Evolutionary conservation across 1,284 basidiomycete species (phyloP), one percentile per base, ranked within the genome.

Genomic region (Dichomitus squalens): DNA sequence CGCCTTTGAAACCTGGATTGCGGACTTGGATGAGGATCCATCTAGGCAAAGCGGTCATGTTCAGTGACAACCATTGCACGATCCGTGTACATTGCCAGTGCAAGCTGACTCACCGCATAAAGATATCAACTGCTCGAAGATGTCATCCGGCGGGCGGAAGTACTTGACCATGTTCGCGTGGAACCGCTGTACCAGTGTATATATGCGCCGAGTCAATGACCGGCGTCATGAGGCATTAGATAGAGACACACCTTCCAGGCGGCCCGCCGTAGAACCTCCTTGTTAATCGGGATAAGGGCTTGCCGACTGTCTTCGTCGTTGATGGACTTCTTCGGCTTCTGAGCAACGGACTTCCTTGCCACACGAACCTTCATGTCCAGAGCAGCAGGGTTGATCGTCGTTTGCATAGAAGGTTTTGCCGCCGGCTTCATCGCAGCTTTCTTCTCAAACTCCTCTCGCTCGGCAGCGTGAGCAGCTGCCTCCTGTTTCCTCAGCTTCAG

Each of bases 401-500:
- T 40, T 23, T 62, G 63, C 3, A 55, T 33, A 14, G 34, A 43
- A 18, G 52, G 7, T 3, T 57, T 46, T 3, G 35, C 14, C 3
- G 47, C 23, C 1, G 41, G 29, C n/a, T 47, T 38, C 4, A 35
- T 43, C 23, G 33, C 23, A 1, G 48, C 38, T 23, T 39, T 18
- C 40, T 52, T 29, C n/a, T 36, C 41, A 5, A 44, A 18, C 18
- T 49, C 46, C 4, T 50, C 53, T 16, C 43, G 47, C 34, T 60
- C 40, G 4, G 44, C 50, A 1, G 57, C 55, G n/a, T 47, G 48
- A 7, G 43, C 53, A 49, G 20, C 57, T 46, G 69, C 64, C 40
- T 68, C 66, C 51, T 68, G 63, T 51, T 76, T 75, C 60, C 71
- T 74, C 38, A 77, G 66, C 64, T 76, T 80, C 33, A 83, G 68